Evolutionary conservation across 495 filamentous ascomycete genomes (phyloP).

Genomic region (Neurospora sp.): DNA sequence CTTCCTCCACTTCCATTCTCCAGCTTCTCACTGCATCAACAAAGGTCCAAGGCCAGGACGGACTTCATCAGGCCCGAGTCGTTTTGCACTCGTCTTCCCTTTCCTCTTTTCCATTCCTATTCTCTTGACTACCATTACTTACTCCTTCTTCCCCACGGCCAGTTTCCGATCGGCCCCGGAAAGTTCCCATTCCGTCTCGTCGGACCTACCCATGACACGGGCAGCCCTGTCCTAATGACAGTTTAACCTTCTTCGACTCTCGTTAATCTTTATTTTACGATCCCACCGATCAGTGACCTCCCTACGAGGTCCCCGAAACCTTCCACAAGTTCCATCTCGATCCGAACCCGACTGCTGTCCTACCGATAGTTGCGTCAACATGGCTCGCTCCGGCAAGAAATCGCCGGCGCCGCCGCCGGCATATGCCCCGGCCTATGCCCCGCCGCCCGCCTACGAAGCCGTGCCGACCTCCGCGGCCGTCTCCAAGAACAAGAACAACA

Average conservation of each 20-base stretch:
- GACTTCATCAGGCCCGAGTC: background rate
- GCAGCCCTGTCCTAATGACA: conserved; percentile 30
- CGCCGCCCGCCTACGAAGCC: background rate
- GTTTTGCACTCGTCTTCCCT: background rate
- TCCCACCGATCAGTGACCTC: conserved; percentile 11
- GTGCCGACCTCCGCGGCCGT: background rate
- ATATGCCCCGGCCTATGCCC: conserved; percentile 10
- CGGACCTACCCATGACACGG: conserved; percentile 15
- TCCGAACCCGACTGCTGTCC: conserved; percentile 1
- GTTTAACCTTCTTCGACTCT: conserved; percentile 35
- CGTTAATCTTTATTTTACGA: conserved; percentile 26
- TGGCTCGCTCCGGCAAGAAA: conserved; percentile 36
- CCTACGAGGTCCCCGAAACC: conserved; percentile 1
- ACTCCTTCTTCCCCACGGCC: conserved; percentile 5
- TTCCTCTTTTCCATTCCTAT: background rate
- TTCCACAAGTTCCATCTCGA: background rate
- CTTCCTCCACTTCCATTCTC: background rate
- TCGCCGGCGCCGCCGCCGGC: conserved; percentile 23
- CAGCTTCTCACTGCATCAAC: background rate
- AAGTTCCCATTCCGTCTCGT: conserved; percentile 4
- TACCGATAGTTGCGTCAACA: conserved; percentile 11
- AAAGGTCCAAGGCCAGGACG: background rate
- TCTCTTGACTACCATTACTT: background rate
- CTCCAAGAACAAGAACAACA: conserved; percentile 24
- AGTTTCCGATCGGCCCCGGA: conserved; percentile 4